phyloP scores from a whole-genome alignment of 2,329 filamentous ascomycete species.

The Orbilia oligospora region DNA sequence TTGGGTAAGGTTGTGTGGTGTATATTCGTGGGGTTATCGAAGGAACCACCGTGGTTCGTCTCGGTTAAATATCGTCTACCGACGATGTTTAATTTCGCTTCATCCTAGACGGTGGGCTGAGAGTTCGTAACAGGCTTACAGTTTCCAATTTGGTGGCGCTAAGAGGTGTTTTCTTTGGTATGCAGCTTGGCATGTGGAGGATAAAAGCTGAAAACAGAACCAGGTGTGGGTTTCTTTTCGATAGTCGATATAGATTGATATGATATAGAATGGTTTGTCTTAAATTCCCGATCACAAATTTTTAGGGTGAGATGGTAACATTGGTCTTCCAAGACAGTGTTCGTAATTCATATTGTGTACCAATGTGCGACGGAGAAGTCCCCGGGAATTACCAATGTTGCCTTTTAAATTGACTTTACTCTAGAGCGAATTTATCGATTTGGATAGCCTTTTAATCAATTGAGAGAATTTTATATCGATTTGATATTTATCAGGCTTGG shows the following conservation, averaged over 20 bases:
- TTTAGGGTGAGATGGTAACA: neutral
- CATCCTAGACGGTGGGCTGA: constrained; percentile 21
- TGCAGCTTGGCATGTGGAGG: constrained; percentile 32
- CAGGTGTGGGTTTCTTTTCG: constrained; percentile 4
- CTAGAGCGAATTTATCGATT: neutral
- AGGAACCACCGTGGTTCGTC: constrained; percentile 29
- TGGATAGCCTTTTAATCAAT: neutral
- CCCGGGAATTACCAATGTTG: constrained; percentile 13
- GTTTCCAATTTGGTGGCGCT: constrained; percentile 46
- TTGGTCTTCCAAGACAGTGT: neutral
- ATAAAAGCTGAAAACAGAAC: constrained; percentile 27
- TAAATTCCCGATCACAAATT: constrained; percentile 18
- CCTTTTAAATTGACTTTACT: neutral
- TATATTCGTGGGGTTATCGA: constrained; percentile 31
- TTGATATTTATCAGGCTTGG: neutral
- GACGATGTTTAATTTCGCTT: constrained; percentile 59
- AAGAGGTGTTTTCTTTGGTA: constrained; percentile 14
- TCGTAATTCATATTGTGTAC: neutral
- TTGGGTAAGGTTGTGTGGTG: constrained; percentile 12
- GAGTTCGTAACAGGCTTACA: constrained; percentile 18
- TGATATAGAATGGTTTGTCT: constrained; percentile 7
- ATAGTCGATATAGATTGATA: constrained; percentile 22
- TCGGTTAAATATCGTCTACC: constrained; percentile 56
- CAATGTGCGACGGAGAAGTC: constrained; percentile 4
- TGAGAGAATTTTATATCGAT: neutral